Conservation (phyloP, 306 rosid genomes). For the Betula pendula region DNA sequence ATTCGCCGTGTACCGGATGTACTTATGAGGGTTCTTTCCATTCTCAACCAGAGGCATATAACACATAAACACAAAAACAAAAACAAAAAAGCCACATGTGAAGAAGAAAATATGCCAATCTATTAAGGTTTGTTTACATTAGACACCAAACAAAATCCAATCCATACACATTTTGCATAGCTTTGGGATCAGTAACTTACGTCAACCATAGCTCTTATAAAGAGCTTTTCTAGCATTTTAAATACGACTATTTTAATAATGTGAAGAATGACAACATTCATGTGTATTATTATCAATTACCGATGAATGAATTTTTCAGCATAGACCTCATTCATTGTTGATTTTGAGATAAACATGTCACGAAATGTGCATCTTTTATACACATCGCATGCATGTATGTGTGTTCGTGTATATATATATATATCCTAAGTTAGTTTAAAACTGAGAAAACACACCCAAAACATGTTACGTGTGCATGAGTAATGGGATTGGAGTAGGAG, state of each 20-base stretch:
- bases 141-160: no score
- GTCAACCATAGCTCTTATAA: not conserved
- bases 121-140: not conserved
- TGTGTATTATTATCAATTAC: not conserved
- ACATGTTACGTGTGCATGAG: no score
- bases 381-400: not conserved
- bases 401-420: not conserved
- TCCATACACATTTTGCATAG: not conserved
- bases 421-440: not conserved
- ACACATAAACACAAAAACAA: no score
- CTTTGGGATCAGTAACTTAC: not conserved
- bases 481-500: no score
- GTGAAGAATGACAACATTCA: not conserved
- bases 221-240: not conserved
- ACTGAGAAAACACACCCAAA: conserved; percentile 59
- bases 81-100: conserved; percentile 14
- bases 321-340: not conserved
- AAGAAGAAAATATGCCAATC: conserved; percentile 15
- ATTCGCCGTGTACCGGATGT: conserved; percentile 70
- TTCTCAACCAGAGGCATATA: conserved; percentile 78
- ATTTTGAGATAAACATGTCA: not conserved
- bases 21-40: conserved; percentile 88
- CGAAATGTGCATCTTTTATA: not conserved
- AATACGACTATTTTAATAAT: not conserved
- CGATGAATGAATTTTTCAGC: not conserved